Evolutionary conservation across 129 eudicot genomes (phyloP).

Genomic region (Rutidosis leptorrhynchoides): DNA sequence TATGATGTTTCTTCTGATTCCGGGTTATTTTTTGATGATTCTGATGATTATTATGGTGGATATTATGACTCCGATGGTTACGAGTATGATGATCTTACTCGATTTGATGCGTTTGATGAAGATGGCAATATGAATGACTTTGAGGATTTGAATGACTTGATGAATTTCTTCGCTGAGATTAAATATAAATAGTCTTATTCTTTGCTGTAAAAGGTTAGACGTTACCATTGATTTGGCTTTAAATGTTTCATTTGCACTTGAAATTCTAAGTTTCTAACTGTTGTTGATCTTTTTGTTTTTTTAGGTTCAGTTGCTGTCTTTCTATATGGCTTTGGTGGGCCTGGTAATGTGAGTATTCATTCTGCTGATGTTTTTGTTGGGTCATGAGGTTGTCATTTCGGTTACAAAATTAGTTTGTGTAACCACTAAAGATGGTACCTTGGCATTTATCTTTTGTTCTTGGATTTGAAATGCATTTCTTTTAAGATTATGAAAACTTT

Average conservation of each 20-base stretch:
- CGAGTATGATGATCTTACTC: conserved; percentile 6
- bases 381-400: neutral
- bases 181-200: neutral
- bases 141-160: neutral
- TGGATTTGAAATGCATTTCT: neutral
- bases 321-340: conserved; percentile 2
- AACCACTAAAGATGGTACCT: neutral
- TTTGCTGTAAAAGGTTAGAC: neutral
- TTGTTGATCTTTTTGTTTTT: neutral
- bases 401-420: neutral
- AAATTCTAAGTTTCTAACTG: neutral
- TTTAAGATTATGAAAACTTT: no score
- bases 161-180: neutral
- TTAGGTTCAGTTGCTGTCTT: neutral
- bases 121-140: neutral
- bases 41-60: neutral
- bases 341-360: neutral
- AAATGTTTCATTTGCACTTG: neutral
- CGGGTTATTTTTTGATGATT: neutral
- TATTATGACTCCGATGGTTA: neutral
- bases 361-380: neutral
- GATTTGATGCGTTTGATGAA: neutral
- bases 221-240: neutral
- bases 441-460: neutral
- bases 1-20: neutral